Conservation (phyloP, 257 asterid species). For the Solanum verrucosum region DNA sequence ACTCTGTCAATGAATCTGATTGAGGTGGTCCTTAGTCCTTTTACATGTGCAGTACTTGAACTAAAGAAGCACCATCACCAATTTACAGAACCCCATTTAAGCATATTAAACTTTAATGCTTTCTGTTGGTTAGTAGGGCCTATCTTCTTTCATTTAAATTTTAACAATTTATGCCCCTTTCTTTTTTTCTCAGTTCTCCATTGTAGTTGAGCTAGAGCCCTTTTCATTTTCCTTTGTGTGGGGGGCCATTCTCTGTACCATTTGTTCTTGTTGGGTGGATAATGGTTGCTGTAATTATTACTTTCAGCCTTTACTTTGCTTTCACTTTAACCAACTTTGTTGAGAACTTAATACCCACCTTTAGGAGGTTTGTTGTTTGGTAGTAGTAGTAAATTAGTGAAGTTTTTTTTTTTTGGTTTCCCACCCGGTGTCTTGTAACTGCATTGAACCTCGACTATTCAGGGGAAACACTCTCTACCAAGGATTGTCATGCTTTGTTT, state of each 20-base stretch:
- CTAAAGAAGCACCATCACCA: background rate
- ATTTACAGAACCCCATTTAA: slow-evolving; percentile 1
- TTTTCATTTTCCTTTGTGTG: slow-evolving; percentile 3
- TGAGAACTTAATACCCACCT: slow-evolving; percentile 4
- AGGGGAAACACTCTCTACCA: too few species aligned
- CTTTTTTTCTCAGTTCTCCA: background rate
- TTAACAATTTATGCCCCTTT: slow-evolving; percentile 1
- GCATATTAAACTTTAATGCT: background rate
- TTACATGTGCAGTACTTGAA: background rate
- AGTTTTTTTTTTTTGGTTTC: too few species aligned
- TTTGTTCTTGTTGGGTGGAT: slow-evolving; percentile 18
- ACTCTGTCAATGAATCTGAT: slow-evolving; percentile 17
- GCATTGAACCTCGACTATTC: too few species aligned
- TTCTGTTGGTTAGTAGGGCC: slow-evolving; percentile 1
- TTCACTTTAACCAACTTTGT: slow-evolving; percentile 18
- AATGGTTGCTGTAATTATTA: slow-evolving; percentile 25
- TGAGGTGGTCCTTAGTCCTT: slow-evolving; percentile 1
- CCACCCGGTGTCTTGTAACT: too few species aligned
- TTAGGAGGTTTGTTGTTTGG: background rate
- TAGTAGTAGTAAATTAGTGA: background rate
- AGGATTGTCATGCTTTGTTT: background rate
- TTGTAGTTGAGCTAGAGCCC: background rate
- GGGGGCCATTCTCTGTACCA: background rate
- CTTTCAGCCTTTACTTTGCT: slow-evolving; percentile 21
- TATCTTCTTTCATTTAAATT: slow-evolving; percentile 2